phyloP scores from a whole-genome alignment of 768 basidiomycete species.

The Clathrus columnatus region DNA sequence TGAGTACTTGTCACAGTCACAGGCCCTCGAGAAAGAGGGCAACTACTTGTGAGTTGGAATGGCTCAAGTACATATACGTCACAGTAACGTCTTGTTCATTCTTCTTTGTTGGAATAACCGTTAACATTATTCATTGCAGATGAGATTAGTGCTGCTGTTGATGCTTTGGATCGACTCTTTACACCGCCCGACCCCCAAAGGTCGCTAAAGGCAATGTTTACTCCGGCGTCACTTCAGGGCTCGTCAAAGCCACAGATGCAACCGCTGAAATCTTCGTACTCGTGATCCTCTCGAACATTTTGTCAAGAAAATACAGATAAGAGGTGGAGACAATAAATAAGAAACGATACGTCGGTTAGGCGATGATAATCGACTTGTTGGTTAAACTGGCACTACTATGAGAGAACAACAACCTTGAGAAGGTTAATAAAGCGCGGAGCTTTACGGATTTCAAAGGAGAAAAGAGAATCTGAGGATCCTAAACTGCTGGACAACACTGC shows the following conservation, averaged over 20 bases:
- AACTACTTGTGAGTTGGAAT: slow-evolving; percentile 75
- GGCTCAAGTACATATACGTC: slow-evolving; percentile 80
- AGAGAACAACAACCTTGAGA: slow-evolving; percentile 72
- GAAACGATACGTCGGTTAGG: slow-evolving; percentile 43
- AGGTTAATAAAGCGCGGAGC: slow-evolving; percentile 71
- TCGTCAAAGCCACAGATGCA: slow-evolving; percentile 70
- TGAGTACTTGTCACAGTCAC: too few relatives aligned
- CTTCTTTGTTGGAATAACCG: too few relatives aligned
- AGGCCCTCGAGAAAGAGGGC: slow-evolving; percentile 56
- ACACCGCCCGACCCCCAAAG: slow-evolving; percentile 55
- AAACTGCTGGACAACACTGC: slow-evolving; percentile 76
- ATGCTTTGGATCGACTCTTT: slow-evolving; percentile 71
- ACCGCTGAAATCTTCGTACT: slow-evolving; percentile 60
- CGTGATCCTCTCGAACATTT: slow-evolving; percentile 77
- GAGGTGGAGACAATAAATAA: slow-evolving; percentile 31
- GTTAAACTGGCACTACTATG: slow-evolving; percentile 86
- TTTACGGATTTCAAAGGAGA: slow-evolving; percentile 47
- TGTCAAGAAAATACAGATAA: slow-evolving; percentile 53
- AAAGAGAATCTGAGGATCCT: slow-evolving; percentile 42
- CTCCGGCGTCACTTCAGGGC: slow-evolving; percentile 88
- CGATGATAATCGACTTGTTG: slow-evolving; percentile 81
- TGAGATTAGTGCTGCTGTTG: slow-evolving; percentile 77
- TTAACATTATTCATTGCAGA: slow-evolving; percentile 40
- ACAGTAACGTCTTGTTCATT: slow-evolving; percentile 39
- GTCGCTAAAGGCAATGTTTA: slow-evolving; percentile 75